Evolutionary conservation across 352 stramenopile genomes (phyloP), one percentile per base, ranked within the genome.

Genomic region (Pythium chondricola): DNA sequence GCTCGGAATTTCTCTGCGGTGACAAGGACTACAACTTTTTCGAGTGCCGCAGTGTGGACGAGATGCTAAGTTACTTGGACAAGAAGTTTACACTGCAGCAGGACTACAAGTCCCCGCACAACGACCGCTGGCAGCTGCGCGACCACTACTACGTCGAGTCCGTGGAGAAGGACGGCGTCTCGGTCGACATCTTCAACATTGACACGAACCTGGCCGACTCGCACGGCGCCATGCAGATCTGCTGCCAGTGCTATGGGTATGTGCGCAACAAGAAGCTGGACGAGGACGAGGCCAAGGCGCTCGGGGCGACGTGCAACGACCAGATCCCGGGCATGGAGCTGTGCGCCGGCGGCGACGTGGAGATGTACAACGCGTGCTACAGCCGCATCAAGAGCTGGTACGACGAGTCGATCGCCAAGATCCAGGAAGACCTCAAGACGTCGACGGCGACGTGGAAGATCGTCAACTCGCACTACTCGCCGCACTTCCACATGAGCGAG

Each of bases 401-500:
- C 65, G 73, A 88, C 42, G 65, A 77, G 24, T 94, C 81, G 32
- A 54, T 93, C 1, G 58, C 51, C 14, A 71, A 88, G 31, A 63
- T 90, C 8, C 56, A 88, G 56, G 74, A 74, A 52, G 83, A 94
- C 42, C 49, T 94, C 5, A 63, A 64, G 48, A 57, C 58, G 3
- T 94, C 83, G 0, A 93, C 43, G 33, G 81, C 83, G 14, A 89
- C 77, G 9, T 94, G 78, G 74, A 94, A 93, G 71, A 65, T 93
- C 42, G 72, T 94, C 41, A 94, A 93, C 67, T 91, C 83, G 61
- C 83, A 94, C 67, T 94, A 94, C 70, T 94, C 81, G 43, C 81
- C 83, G 20, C 80, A 92, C 59, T 90, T 90, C 52, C 83, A 94
- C 70, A 94, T 94, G 83, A 87, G 65, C 48, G 74, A 85, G 39